Evolutionary conservation across 2,329 filamentous ascomycete genomes (phyloP).

Genomic region (Colletotrichum sp.): DNA sequence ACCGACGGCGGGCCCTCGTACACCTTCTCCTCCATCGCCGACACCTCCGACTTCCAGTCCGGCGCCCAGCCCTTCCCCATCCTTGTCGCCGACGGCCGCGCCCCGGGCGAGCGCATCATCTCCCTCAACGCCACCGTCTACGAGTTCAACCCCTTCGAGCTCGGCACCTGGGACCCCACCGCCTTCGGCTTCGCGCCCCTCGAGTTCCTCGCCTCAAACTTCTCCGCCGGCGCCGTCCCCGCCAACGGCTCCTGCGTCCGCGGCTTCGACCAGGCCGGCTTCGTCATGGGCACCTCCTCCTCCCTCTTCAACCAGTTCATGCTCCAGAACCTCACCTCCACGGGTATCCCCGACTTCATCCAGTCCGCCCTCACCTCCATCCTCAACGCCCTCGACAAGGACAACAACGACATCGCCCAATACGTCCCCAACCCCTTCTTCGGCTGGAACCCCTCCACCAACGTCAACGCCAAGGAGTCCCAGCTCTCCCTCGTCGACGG

Average conservation of each 20-base stretch:
- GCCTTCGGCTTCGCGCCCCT: slow-evolving; percentile 65
- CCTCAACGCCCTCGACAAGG: slow-evolving; percentile 58
- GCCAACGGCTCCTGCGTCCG: slow-evolving; percentile 50
- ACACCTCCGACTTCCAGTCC: slow-evolving; percentile 42
- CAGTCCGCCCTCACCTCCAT: slow-evolving; percentile 53
- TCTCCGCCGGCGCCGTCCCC: slow-evolving; percentile 53
- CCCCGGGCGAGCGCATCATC: slow-evolving; percentile 47
- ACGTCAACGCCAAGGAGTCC: slow-evolving; percentile 47
- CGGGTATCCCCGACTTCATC: slow-evolving; percentile 31
- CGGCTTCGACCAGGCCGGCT: slow-evolving; percentile 82
- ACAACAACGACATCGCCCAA: slow-evolving; percentile 78
- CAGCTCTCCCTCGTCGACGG: slow-evolving; percentile 80
- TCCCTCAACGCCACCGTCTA: slow-evolving; percentile 65
- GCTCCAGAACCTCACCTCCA: slow-evolving; percentile 54
- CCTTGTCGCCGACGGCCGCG: slow-evolving; percentile 53
- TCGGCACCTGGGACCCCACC: slow-evolving; percentile 67
- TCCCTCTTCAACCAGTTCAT: slow-evolving; percentile 84
- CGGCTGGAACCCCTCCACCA: slow-evolving; percentile 47
- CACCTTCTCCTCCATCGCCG: slow-evolving; percentile 77
- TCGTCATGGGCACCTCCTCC: slow-evolving; percentile 82
- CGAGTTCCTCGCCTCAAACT: slow-evolving; percentile 64
- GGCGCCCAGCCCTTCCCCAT: slow-evolving; percentile 54
- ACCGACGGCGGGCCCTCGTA: slow-evolving; percentile 75
- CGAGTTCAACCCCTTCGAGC: slow-evolving; percentile 71
- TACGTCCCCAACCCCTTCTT: slow-evolving; percentile 66